Evolutionary conservation across 495 filamentous ascomycete species (phyloP), one percentile per base, ranked within the genome.

Genomic region (Umbilicaria muhlenbergii): DNA sequence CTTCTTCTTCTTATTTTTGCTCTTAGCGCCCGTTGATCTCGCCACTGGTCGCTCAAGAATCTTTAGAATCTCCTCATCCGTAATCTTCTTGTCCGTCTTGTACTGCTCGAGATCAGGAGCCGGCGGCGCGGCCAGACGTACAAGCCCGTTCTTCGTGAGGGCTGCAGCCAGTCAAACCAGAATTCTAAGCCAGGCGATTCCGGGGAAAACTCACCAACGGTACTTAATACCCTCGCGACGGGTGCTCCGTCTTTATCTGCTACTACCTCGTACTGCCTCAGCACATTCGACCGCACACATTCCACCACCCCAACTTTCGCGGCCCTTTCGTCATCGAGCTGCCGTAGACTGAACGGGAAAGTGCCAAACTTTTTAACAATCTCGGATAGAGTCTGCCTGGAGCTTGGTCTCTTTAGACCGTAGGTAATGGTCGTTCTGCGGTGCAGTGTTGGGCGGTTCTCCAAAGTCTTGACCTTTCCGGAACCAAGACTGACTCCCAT

Each of bases 41-140:
- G 80, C 70, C 43, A 94, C 61, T 12, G 91, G 87, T 59, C 81
- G 81, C 63, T 86, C 85, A 38, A 98, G 70, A 48, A 98, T 89
- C 70, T 86, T 81, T 43, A 94, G 78, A 49, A 98, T 73, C 64
- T 94, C 87, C 62, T 91, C 84, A 54, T 96, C 88, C 45, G 79
- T 82, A 58, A 98, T 91, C 76, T 94, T 94, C 75, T 98, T 95
- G 61, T 96, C 86, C 3, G 82, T 78, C 72, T 89, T 86, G 71
- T 78, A 73, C 64, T 86, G 83, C 54, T 69, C 69, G 37, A 91
- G 56, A 52, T 95, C 83, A 15, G 74, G 65, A 8, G 75, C 60
- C 44, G 81, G 75, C 17, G 91, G 81, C 6, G 74, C 78, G 34
- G 83, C 78, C 19, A 98, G 65, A 61, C 83, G 84, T 53, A 79